Base-by-base conservation (phyloP, 441 rosid genomes). In the Daphne laureola region DNA sequence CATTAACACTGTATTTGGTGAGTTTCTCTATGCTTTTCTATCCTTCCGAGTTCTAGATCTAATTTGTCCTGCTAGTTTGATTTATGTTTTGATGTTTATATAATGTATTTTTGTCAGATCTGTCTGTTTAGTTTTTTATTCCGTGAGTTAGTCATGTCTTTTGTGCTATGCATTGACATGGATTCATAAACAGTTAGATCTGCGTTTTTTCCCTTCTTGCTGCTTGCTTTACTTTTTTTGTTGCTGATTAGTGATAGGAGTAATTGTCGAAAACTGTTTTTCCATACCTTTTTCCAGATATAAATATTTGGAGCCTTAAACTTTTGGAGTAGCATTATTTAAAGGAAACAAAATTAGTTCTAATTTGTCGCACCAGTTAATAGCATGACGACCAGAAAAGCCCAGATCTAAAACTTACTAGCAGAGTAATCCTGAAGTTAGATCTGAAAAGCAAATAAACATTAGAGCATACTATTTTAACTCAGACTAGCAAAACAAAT, bases 1-100 rank as follows among this genome's bases (percentile, higher is more conserved):
- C 1, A 43, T 67, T 4, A 79, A 79, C 69, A 79, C 85, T 21
- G 82, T 79, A 26, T 79, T 79, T 40, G 82, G 82, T 79, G 67
- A 55, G 70, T 49, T 2, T 13, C 14, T 49, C 46, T 43, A 6
- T 16, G 14, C 6, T 17, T 45, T 15, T 17, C 2, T 5, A 49
- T 5, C 3, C 14, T 11, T 43, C 17, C 5, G 27, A 7, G 17
- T 46, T 3, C 21, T 5, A 38, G 41, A 16, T 58, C 15, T 51
- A 23, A 59, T 40, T 21, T 44, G 4, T 3, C 42, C 8, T 8
- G 0, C 26, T 31, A 8, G 23, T 58, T 58, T 8, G 56, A 48
- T 62, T 47, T 43, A n/a, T 11, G 56, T 41, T 70, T 56, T 25
- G 13, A 31, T 17, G n/a, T 23, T 2, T 8, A n/a, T 14, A n/a